These are phyloP conservation scores for Solidago caesia DNA, from an alignment of 129 eudicot species.

Conservation along the genomic window DNA sequence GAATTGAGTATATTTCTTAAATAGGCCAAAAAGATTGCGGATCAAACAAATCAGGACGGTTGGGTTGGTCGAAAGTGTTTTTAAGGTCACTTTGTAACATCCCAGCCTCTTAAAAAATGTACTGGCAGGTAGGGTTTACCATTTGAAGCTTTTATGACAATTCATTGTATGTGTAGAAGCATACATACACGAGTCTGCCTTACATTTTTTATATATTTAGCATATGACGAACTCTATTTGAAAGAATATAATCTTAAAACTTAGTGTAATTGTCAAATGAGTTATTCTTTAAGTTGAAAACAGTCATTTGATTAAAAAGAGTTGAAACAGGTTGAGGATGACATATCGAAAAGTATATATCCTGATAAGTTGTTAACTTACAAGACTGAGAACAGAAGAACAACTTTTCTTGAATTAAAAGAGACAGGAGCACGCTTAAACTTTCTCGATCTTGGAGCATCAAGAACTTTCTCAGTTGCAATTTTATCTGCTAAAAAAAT, in stretches of 20 bases:
- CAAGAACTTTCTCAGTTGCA: constrained; percentile 47
- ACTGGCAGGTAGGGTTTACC: too few relatives aligned
- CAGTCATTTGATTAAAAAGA: neutral
- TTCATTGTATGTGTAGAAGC: too few relatives aligned
- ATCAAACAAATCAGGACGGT: neutral
- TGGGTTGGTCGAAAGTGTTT: neutral
- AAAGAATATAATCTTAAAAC: neutral
- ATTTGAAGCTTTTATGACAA: too few relatives aligned
- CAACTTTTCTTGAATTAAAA: constrained; percentile 79
- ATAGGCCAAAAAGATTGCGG: neutral
- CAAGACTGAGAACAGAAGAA: constrained; percentile 81
- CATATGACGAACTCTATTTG: neutral
- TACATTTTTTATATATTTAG: too few relatives aligned
- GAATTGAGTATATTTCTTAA: neutral
- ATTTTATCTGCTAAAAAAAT: constrained; percentile 49
- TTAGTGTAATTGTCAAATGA: neutral
- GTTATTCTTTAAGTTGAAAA: neutral
- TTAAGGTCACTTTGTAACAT: neutral
- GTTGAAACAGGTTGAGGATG: neutral
- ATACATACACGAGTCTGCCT: too few relatives aligned
- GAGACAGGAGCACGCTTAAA: constrained; percentile 67
- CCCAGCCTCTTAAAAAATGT: too few relatives aligned
- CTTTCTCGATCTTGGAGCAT: constrained; percentile 61
- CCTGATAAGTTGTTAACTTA: constrained; percentile 43
- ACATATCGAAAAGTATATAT: neutral